Conservation (phyloP, 306 rosid species). For the Ormosia emarginata region DNA sequence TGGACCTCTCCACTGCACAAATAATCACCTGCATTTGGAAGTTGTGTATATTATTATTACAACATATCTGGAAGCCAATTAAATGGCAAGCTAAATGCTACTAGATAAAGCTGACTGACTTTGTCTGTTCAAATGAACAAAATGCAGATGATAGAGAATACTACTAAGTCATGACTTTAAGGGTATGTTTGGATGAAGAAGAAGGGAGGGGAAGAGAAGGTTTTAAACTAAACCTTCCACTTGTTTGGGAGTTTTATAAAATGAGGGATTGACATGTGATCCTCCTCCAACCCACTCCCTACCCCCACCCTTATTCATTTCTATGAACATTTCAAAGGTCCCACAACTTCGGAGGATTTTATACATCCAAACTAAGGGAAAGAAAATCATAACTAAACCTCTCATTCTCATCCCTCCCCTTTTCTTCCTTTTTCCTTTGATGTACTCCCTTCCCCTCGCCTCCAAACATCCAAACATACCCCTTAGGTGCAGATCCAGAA, state of each 20-base stretch:
- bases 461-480: neutral
- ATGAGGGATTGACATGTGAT: neutral
- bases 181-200: neutral
- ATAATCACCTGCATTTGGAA: constrained; percentile 53
- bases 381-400: neutral
- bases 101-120: neutral
- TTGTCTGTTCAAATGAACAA: neutral
- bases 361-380: neutral
- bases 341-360: neutral
- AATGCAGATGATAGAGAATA: neutral
- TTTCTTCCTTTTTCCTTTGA: neutral
- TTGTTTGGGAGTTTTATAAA: neutral
- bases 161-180: neutral
- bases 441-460: neutral
- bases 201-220: neutral
- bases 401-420: neutral
- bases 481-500: neutral
- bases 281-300: neutral
- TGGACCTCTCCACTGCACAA: constrained; percentile 64
- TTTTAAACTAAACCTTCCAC: neutral
- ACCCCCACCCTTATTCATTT: neutral
- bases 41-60: neutral
- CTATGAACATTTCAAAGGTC: neutral
- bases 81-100: neutral
- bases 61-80: neutral